Evolutionary conservation across 495 filamentous ascomycete genomes (phyloP), one percentile per base, ranked within the genome.

Genomic region (Poronia punctata): DNA sequence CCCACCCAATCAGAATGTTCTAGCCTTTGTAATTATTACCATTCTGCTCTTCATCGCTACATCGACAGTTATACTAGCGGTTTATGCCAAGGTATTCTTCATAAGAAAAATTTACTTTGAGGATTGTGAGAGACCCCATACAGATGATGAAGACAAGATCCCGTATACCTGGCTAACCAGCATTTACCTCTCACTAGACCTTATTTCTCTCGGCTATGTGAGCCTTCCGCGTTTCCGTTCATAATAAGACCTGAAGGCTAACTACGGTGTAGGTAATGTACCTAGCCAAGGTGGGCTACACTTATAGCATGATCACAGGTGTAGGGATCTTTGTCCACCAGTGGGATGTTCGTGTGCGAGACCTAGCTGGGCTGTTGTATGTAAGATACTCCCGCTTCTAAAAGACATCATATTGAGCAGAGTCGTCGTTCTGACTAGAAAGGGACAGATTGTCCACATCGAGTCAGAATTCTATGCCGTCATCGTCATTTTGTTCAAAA

Each of bases 271-370:
- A 21, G 42, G 19, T 9, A 22, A 26, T 11, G n/a, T 32, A 23
- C 21, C 9, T 37, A 27, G 30, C 16, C 10, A 19, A 7, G n/a
- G 20, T 32, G 2, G 24, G 19, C 16, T 23, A n/a, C 17, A 2
- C 16, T 7, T 28, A 33, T 26, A 15, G 35, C 10, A 10, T 33
- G 3, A 10, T 9, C 22, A 10, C 2, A 3, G 28, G 25, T 1
- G 35, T 38, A 9, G 54, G 50, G 4, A 49, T 43, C 24, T 47
- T 46, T 18, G 54, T 57, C 4, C 44, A 57, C 24, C 44, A 50
- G 18, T 57, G 48, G 47, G 37, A 57, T 23, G 17, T 52, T n/a
- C 44, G 20, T 15, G 34, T 45, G 2, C 12, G 28, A 5, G 34
- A 38, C 21, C 7, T 45, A 9, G 12, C 10, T 24, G 27, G 21